Base-by-base conservation (phyloP, 345 rosid genomes). In the Sonneratia alba region DNA sequence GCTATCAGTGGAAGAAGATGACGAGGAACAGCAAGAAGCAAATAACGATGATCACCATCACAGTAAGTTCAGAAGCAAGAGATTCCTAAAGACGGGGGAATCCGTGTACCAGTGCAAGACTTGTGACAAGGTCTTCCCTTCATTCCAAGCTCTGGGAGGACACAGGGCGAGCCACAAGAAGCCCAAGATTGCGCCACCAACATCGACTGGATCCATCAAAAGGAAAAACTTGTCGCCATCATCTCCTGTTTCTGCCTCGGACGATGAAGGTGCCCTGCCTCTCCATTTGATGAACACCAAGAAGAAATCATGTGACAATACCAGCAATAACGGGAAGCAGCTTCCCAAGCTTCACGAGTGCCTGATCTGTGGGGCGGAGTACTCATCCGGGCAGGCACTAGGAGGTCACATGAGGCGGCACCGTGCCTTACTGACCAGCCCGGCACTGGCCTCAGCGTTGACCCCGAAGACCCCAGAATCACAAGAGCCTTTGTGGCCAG, bases 351-450 rank as follows among this genome's bases (percentile, higher is more conserved):
- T 92, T 59, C 99, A 95, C 43, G 97, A 89, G 73, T 95, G 98
- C 76, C 82, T 88, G 1, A 83, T 90, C 74, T 92, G 99, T 55
- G 97, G 97, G 32, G 93, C 93, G 0, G 96, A 90, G 72, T 95
- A 92, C 66, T 83, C 86, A 1, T 95, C 99, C 0, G 97, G 97
- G 8, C 99, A 92, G 83, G 98, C 99, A 32, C 79, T 95, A 63
- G 99, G 97, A 0, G 99, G 99, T 14, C 99, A 95, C 70, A 90
- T 95, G 97, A 77, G 99, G 80, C 82, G 99, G 77, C 99, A 95
- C 68, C 80, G 98, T 67, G 84, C 86, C 1, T 81, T 92, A 3
- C 51, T 73, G 5, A 43, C 67, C 0, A 76, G 68, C 47, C 38
- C 70, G 5, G 75, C 74, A 69, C 80, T 83, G 78, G 80, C 91